Conservation (phyloP, 1,284 basidiomycete genomes). For the Thecaphora thlaspeos region DNA sequence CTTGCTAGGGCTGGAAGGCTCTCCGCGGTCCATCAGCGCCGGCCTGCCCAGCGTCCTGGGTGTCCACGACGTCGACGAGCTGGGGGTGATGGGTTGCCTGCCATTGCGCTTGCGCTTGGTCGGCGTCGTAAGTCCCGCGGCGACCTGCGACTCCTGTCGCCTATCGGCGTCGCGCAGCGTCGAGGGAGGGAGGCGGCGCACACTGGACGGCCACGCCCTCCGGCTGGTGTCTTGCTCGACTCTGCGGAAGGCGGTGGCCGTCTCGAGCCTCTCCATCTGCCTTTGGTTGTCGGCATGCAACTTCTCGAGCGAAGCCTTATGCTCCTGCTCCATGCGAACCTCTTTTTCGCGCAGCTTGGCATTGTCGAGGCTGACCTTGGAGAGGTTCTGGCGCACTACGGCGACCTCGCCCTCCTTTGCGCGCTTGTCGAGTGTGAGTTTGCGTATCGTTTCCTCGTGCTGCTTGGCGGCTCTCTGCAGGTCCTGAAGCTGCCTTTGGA, state of each 20-base stretch:
- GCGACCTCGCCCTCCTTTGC: constrained; percentile 43
- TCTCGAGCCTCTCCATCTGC: constrained; percentile 38
- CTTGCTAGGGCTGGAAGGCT: too few relatives aligned
- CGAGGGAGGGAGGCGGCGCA: constrained; percentile 26
- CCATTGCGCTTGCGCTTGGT: constrained; percentile 18
- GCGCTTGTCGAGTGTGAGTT: constrained; percentile 30
- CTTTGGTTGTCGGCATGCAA: constrained; percentile 37
- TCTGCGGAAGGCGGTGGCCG: constrained; percentile 40
- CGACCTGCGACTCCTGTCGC: constrained; percentile 23
- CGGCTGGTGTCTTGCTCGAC: constrained; percentile 48
- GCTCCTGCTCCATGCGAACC: constrained; percentile 29
- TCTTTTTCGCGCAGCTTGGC: constrained; percentile 33
- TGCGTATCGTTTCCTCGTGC: constrained; percentile 31
- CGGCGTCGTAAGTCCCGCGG: constrained; percentile 30
- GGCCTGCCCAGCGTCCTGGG: too few relatives aligned
- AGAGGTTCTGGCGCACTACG: constrained; percentile 43
- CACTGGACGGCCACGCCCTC: constrained; percentile 41
- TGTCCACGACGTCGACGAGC: too few relatives aligned
- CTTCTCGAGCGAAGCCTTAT: constrained; percentile 26
- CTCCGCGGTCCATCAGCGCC: too few relatives aligned
- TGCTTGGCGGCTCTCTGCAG: constrained; percentile 11
- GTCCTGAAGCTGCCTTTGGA: constrained; percentile 16
- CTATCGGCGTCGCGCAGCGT: constrained; percentile 16
- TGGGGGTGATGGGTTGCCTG: background rate
- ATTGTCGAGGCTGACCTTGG: constrained; percentile 36